These are phyloP conservation scores for Penstemon eatonii DNA, from an alignment of 257 asterid genomes.

Conservation along the genomic window DNA sequence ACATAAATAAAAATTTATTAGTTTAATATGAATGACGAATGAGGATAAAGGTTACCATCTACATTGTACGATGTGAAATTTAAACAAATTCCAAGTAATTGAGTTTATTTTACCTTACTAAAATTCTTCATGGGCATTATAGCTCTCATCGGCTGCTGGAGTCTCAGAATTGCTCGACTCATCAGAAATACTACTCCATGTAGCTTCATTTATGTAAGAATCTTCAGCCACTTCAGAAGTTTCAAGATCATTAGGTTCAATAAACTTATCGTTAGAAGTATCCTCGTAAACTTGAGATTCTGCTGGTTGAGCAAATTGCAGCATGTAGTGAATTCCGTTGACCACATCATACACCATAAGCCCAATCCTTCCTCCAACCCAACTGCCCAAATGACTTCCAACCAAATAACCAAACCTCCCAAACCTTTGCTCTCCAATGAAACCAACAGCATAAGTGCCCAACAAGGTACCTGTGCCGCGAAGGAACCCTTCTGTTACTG, in stretches of 20 bases:
- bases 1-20: too few relatives aligned
- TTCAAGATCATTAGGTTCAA: slow-evolving; percentile 23
- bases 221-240: background rate
- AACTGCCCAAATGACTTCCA: slow-evolving; percentile 92
- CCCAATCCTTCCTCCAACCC: slow-evolving; percentile 93
- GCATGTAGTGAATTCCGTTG: slow-evolving; percentile 60
- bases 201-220: too few relatives aligned
- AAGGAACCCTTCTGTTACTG: slow-evolving; percentile 81
- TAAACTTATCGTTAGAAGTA: background rate
- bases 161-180: slow-evolving; percentile 33
- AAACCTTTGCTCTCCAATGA: slow-evolving; percentile 65
- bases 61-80: background rate
- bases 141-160: slow-evolving; percentile 40
- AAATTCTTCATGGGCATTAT: slow-evolving; percentile 56
- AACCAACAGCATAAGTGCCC: slow-evolving; percentile 77
- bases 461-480: slow-evolving; percentile 85
- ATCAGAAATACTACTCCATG: slow-evolving; percentile 27
- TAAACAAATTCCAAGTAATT: background rate
- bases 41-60: background rate
- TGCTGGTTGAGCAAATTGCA: slow-evolving; percentile 34
- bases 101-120: slow-evolving; percentile 37
- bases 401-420: slow-evolving; percentile 90
- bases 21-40: too few relatives aligned
- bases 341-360: slow-evolving; percentile 88
- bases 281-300: slow-evolving; percentile 40